Percentiles rank a stretch among this genome's conserved stretches.
These are phyloP conservation scores for Saccharomycopsis fibuligera DNA, from an alignment of 805 yeast genomes.

Conservation along the genomic window DNA sequence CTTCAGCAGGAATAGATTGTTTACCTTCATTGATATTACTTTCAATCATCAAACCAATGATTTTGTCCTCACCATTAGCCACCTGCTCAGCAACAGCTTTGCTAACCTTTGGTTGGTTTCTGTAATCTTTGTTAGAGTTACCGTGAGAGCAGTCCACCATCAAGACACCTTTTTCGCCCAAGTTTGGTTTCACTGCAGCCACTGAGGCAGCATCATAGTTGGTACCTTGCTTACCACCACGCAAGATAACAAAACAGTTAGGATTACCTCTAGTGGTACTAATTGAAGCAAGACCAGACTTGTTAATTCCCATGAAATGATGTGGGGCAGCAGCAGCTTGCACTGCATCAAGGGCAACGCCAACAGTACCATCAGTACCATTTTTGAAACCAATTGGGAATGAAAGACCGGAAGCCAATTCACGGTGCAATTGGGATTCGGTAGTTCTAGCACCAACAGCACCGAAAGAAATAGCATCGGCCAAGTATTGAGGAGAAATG, in stretches of 20 bases:
- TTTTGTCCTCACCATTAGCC: conserved; percentile 60
- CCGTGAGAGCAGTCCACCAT: conserved; percentile 99
- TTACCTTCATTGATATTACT: conserved; percentile 87
- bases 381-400: conserved; percentile 98
- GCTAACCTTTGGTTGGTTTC: conserved; percentile 89
- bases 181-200: conserved; percentile 42
- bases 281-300: conserved; percentile 94
- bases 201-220: conserved; percentile 79
- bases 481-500: conserved; percentile 90
- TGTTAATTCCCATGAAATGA: conserved; percentile 90
- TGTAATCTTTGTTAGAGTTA: conserved; percentile 83
- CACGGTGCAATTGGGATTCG: conserved; percentile 96
- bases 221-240: conserved; percentile 95
- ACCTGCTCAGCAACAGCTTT: conserved; percentile 73
- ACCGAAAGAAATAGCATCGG: conserved; percentile 91
- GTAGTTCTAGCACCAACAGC: conserved; percentile 99
- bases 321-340: conserved; percentile 90
- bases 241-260: conserved; percentile 82
- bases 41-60: conserved; percentile 97
- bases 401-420: conserved; percentile 90
- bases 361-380: conserved; percentile 94
- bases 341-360: conserved; percentile 92
- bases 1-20: conserved; percentile 81
- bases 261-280: conserved; percentile 92
- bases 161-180: conserved; percentile 35